Conservation (phyloP, 176 grass and related monocot species). For the Carex scoparia region DNA sequence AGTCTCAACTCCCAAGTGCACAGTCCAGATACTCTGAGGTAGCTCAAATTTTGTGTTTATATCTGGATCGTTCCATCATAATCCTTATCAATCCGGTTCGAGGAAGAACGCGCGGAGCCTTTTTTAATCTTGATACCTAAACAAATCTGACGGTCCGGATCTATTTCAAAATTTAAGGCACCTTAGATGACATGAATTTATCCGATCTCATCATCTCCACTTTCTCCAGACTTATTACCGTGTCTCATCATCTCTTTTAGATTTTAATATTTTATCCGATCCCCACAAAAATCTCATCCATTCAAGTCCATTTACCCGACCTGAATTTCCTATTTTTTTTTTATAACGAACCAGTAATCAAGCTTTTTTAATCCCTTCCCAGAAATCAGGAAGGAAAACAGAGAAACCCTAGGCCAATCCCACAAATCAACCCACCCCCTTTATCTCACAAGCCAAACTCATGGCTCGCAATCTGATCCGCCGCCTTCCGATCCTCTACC, state of each 20-base stretch:
- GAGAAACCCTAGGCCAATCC: conserved; percentile 15
- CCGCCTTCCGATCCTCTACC: conserved; percentile 43
- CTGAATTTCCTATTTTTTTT: background rate
- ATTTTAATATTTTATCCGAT: background rate
- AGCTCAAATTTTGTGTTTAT: no score
- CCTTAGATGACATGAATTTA: no score
- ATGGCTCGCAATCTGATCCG: conserved; percentile 48
- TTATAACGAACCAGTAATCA: background rate
- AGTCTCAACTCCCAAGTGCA: background rate
- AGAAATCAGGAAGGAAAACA: conserved; percentile 6
- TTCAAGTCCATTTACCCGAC: background rate
- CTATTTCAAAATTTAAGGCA: no score
- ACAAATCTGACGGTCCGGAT: no score
- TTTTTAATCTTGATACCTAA: no score
- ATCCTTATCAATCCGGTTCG: no score
- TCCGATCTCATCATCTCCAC: background rate
- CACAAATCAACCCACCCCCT: conserved; percentile 14
- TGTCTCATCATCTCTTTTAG: background rate
- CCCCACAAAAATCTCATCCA: conserved; percentile 17
- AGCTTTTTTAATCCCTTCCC: background rate
- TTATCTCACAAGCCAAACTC: background rate
- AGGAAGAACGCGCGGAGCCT: no score
- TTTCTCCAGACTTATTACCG: background rate
- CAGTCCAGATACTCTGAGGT: no score
- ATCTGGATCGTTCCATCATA: no score